These are phyloP conservation scores for Cutaneotrichosporon spelunceum DNA, from an alignment of 1,284 basidiomycete genomes.

Conservation along the genomic window DNA sequence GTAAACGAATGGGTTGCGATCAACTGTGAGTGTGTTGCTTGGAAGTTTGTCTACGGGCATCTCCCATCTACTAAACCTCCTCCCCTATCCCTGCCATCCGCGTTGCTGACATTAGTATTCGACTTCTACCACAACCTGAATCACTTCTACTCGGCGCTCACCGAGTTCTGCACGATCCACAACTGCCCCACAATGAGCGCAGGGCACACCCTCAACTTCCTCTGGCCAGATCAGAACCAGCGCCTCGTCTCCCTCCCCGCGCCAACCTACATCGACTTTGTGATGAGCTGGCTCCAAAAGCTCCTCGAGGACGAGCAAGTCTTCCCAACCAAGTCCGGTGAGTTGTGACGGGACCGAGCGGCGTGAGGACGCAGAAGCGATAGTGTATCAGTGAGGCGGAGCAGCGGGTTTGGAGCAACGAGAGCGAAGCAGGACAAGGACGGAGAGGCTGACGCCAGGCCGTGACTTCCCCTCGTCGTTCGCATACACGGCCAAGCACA, in stretches of 20 bases:
- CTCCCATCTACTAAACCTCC: too few relatives aligned
- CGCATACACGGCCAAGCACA: constrained; percentile 88
- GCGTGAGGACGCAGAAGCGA: background rate
- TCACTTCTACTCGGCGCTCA: constrained; percentile 91
- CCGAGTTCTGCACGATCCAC: constrained; percentile 89
- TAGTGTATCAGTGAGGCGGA: too few relatives aligned
- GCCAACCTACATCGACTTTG: constrained; percentile 97
- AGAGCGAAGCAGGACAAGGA: background rate
- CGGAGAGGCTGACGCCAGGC: constrained; percentile 54
- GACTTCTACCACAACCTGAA: constrained; percentile 97
- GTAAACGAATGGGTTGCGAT: constrained; percentile 99
- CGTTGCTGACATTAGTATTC: constrained; percentile 61
- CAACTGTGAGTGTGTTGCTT: constrained; percentile 70
- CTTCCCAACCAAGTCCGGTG: constrained; percentile 93
- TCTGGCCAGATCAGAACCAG: constrained; percentile 94
- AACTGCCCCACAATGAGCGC: constrained; percentile 92
- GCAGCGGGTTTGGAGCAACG: too few relatives aligned
- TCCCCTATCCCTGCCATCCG: too few relatives aligned
- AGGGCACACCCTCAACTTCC: constrained; percentile 87
- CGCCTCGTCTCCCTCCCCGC: constrained; percentile 91
- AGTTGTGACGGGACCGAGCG: constrained; percentile 28
- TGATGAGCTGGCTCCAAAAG: constrained; percentile 98
- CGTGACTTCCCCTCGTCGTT: constrained; percentile 87
- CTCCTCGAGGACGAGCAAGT: constrained; percentile 85
- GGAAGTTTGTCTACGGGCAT: too few relatives aligned